Conservation (phyloP, 1,139 yeast species). For the Kodamaea alishanica region DNA sequence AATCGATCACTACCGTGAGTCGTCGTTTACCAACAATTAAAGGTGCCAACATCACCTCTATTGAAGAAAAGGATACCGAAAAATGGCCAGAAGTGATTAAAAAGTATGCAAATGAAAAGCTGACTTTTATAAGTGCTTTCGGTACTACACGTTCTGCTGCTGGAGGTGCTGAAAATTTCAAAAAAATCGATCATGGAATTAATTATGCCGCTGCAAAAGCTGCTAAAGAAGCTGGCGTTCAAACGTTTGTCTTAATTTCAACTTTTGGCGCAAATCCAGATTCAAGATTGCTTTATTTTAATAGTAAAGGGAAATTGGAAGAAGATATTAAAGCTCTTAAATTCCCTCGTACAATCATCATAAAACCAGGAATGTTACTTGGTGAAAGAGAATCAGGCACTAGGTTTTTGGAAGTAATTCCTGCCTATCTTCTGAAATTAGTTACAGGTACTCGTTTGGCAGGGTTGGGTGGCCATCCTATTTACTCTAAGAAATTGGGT, state of each 20-base stretch:
- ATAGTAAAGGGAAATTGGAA: conserved; percentile 64
- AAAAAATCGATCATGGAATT: conserved; percentile 65
- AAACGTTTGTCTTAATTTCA: conserved; percentile 62
- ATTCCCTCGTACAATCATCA: conserved; percentile 63
- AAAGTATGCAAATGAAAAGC: conserved; percentile 9
- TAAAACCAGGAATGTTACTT: conserved; percentile 66
- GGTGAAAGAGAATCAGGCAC: conserved; percentile 53
- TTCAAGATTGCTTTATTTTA: conserved; percentile 52
- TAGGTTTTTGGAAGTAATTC: conserved; percentile 30
- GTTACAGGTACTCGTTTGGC: conserved; percentile 29
- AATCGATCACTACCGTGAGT: conserved; percentile 41
- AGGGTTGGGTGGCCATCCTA: conserved; percentile 28
- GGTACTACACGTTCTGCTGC: conserved; percentile 76
- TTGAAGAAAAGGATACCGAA: conserved; percentile 34
- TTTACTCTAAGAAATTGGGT: conserved; percentile 49
- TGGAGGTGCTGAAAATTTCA: conserved; percentile 64
- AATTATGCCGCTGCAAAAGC: conserved; percentile 63
- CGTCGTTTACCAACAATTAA: conserved; percentile 33
- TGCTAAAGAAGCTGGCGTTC: conserved; percentile 63
- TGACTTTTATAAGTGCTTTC: conserved; percentile 53
- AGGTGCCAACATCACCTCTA: conserved; percentile 23
- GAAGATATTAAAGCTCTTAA: conserved; percentile 52
- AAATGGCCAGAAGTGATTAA: conserved; percentile 39
- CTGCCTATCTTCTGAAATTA: conserved; percentile 27
- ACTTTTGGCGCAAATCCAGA: conserved; percentile 52